Conservation (phyloP, 2,329 filamentous ascomycete species). For the Neofusicoccum parvum region DNA sequence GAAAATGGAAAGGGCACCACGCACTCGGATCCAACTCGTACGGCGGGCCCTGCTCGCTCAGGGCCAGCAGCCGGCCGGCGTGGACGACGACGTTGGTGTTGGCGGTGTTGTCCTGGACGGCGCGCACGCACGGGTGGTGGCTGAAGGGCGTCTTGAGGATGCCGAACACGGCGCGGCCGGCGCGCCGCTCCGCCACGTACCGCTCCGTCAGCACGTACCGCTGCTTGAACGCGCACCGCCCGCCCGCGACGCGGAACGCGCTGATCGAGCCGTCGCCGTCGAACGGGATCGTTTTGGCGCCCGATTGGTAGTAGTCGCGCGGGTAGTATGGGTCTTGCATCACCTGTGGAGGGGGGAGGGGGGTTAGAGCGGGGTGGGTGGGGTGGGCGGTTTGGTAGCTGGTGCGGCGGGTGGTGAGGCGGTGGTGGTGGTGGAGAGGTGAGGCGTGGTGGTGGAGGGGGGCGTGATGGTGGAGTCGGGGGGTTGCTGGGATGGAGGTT, state of each 20-base stretch:
- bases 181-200: slow-evolving; percentile 29
- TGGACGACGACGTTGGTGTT: slow-evolving; percentile 23
- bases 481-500: too few relatives aligned
- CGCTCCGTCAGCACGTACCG: slow-evolving; percentile 36
- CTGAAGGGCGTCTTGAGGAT: slow-evolving; percentile 20
- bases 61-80: slow-evolving; percentile 9
- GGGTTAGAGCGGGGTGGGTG: too few relatives aligned
- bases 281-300: slow-evolving; percentile 29
- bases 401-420: too few relatives aligned
- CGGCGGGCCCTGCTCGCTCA: slow-evolving; percentile 23
- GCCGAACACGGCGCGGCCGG: slow-evolving; percentile 22
- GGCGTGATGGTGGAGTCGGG: too few relatives aligned
- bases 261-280: slow-evolving; percentile 36
- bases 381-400: too few relatives aligned
- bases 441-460: too few relatives aligned
- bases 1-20: background rate
- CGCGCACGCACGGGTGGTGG: slow-evolving; percentile 32
- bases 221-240: slow-evolving; percentile 33
- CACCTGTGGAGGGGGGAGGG: slow-evolving; percentile 27
- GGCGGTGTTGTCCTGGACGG: slow-evolving; percentile 22
- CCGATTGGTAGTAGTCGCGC: slow-evolving; percentile 36
- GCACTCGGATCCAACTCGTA: slow-evolving; percentile 27
- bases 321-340: slow-evolving; percentile 53
- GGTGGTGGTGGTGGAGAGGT: too few relatives aligned
- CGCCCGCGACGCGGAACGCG: slow-evolving; percentile 35